These are phyloP conservation scores for Podaxis sp. DNA, from an alignment of 768 basidiomycete genomes.

Conservation along the genomic window DNA sequence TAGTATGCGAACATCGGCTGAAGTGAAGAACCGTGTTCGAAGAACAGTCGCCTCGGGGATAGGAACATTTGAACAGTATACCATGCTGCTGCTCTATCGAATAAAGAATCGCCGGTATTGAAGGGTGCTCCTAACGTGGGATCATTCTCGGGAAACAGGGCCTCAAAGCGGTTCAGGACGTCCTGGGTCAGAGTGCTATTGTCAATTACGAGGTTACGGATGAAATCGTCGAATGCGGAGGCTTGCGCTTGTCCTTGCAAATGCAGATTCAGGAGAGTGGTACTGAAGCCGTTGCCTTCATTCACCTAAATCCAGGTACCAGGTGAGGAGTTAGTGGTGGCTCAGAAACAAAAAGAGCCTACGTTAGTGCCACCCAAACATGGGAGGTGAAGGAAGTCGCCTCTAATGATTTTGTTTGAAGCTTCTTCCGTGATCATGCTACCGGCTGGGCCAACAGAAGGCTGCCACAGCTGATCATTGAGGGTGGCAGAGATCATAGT, in stretches of 20 bases:
- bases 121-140: conserved; percentile 44
- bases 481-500: conserved; percentile 38
- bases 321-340: not conserved
- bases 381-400: conserved; percentile 49
- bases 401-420: conserved; percentile 38
- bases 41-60: conserved; percentile 44
- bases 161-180: conserved; percentile 33
- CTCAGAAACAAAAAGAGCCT: conserved; percentile 11
- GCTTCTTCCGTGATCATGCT: conserved; percentile 44
- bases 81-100: conserved; percentile 52
- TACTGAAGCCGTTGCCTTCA: conserved; percentile 46
- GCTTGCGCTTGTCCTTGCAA: conserved; percentile 37
- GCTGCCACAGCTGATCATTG: conserved; percentile 55
- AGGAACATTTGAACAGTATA: conserved; percentile 59
- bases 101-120: conserved; percentile 56
- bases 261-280: conserved; percentile 31
- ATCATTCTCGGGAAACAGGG: conserved; percentile 45
- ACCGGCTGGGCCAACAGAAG: conserved; percentile 45
- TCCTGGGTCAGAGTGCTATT: conserved; percentile 41
- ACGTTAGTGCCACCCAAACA: conserved; percentile 57
- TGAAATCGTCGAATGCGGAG: conserved; percentile 41
- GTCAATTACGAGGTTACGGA: conserved; percentile 46
- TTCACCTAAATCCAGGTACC: conserved; percentile 33
- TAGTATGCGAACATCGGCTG: conserved; percentile 52
- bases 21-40: conserved; percentile 39